Conservation (phyloP, 306 rosid species). For the Pueraria montana region DNA sequence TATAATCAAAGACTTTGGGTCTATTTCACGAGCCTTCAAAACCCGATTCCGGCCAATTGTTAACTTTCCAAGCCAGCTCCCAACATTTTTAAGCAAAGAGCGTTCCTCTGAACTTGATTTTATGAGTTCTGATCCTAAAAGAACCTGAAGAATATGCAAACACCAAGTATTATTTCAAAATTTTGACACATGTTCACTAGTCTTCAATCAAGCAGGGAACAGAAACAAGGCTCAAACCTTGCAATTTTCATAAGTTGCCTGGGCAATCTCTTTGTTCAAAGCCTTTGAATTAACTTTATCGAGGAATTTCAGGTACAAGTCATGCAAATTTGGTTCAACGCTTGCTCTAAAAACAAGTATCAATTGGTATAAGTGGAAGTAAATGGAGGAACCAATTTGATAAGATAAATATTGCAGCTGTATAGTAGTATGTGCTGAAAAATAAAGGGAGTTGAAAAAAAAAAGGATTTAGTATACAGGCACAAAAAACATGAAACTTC, state of each 20-base stretch:
- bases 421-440: neutral
- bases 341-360: slow-evolving; percentile 76
- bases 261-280: slow-evolving; percentile 85
- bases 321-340: slow-evolving; percentile 98
- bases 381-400: neutral
- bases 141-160: slow-evolving; percentile 71
- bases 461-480: neutral
- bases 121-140: slow-evolving; percentile 93
- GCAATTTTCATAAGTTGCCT: slow-evolving; percentile 97
- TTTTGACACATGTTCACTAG: neutral
- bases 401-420: neutral
- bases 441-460: neutral
- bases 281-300: slow-evolving; percentile 87
- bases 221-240: slow-evolving; percentile 64
- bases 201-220: slow-evolving; percentile 32
- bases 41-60: slow-evolving; percentile 98
- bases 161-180: neutral
- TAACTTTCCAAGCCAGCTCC: slow-evolving; percentile 94
- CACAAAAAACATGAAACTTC: neutral
- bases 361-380: neutral
- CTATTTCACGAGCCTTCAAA: slow-evolving; percentile 94
- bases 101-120: slow-evolving; percentile 99
- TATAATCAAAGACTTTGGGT: slow-evolving; percentile 94
- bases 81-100: slow-evolving; percentile 90
- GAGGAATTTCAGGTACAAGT: slow-evolving; percentile 88